Evolutionary conservation across 305 asterid species (phyloP).

Genomic region (Withania somnifera): DNA sequence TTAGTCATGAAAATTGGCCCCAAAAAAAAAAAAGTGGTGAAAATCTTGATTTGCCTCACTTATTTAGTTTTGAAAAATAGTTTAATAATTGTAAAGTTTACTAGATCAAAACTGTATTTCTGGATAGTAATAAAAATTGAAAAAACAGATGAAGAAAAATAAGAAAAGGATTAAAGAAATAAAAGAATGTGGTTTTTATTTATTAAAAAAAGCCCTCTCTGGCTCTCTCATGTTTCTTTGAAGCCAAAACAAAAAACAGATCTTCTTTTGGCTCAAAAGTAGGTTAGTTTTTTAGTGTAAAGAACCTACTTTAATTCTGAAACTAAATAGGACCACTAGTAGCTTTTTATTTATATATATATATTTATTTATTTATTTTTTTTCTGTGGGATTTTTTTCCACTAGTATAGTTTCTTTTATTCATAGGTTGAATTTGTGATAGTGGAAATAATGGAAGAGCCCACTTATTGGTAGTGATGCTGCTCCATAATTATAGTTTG

Average conservation of each 20-base stretch:
- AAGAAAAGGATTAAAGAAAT: not conserved
- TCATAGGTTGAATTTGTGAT: not conserved
- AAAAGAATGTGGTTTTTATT: too few species aligned
- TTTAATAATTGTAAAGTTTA: not conserved
- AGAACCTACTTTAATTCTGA: not conserved
- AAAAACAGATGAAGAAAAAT: not conserved
- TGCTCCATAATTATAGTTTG: not conserved
- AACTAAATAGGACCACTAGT: not conserved
- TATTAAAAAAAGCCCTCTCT: not conserved
- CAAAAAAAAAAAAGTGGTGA: too few species aligned
- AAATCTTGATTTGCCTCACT: not conserved
- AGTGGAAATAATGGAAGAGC: not conserved
- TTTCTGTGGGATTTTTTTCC: not conserved
- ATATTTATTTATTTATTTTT: too few species aligned
- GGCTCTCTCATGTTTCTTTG: not conserved
- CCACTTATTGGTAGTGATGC: not conserved
- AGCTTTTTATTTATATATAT: not conserved
- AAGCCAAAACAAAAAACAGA: not conserved
- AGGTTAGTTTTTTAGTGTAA: not conserved
- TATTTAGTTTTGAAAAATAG: not conserved
- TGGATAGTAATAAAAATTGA: not conserved
- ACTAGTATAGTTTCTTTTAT: not conserved
- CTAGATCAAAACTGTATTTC: not conserved
- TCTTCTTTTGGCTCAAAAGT: not conserved
- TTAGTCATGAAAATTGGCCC: too few species aligned